Percentiles rank a stretch among this genome's conserved stretches.
Conservation (phyloP, 257 asterid genomes). For the Solanum lycopersicoides region DNA sequence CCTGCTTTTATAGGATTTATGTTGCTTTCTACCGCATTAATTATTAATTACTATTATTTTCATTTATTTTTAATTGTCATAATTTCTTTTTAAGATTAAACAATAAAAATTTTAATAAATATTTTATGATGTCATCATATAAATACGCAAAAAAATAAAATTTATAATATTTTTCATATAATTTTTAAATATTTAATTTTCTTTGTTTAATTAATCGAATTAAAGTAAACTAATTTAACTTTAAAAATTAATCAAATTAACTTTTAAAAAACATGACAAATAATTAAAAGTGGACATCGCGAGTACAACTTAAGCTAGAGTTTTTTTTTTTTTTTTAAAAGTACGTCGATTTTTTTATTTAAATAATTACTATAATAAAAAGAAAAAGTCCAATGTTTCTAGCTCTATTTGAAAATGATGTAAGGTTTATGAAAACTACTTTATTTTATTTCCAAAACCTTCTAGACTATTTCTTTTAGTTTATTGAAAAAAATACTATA, state of each 20-base stretch:
- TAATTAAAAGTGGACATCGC: no score
- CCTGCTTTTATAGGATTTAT: neutral
- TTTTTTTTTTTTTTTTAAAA: neutral
- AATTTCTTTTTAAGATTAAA: no score
- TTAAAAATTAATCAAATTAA: no score
- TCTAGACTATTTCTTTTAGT: neutral
- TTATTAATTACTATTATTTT: neutral
- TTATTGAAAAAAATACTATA: neutral
- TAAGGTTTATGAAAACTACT: neutral
- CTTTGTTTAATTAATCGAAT: no score
- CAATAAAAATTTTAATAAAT: no score
- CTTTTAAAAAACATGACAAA: no score
- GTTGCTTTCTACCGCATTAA: neutral
- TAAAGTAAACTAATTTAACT: no score
- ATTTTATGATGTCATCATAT: no score
- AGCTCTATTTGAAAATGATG: neutral
- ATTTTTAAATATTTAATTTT: no score
- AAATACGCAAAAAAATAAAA: fast-evolving
- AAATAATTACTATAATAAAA: neutral
- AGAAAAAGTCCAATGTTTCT: neutral
- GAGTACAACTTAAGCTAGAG: neutral
- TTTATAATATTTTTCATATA: no score
- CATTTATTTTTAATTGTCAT: no score
- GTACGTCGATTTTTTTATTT: neutral
- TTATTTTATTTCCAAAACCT: neutral